A percentile compares a stretch with the other conserved stretches of the same genome.
These are phyloP conservation scores for Deuterostichococcus epilithicus DNA, from an alignment of 139 green algal species.

Conservation along the genomic window DNA sequence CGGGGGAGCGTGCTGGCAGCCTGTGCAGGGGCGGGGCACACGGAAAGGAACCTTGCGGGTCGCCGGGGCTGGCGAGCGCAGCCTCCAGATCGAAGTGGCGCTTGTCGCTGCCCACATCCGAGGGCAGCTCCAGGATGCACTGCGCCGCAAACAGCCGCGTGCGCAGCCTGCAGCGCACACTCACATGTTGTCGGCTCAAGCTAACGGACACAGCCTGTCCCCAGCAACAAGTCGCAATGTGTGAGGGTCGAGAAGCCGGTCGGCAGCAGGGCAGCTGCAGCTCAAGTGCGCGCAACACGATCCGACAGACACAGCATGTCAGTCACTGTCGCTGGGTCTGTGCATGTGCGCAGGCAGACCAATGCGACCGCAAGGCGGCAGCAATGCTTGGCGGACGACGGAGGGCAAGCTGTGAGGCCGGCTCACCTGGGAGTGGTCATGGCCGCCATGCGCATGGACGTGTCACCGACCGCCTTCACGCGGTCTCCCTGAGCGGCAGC, in stretches of 20 bases:
- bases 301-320: too few relatives aligned
- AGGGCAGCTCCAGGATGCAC: conserved; percentile 60
- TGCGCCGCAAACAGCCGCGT: conserved; percentile 76
- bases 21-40: background rate
- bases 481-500: background rate
- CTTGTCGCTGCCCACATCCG: conserved; percentile 35
- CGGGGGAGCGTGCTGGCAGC: background rate
- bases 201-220: too few relatives aligned
- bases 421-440: background rate
- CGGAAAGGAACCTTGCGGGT: background rate
- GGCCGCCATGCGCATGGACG: background rate
- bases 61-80: conserved; percentile 13
- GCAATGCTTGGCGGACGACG: background rate
- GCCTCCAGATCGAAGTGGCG: conserved; percentile 53
- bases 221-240: too few relatives aligned
- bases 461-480: background rate
- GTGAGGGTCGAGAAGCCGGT: too few relatives aligned
- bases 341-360: too few relatives aligned
- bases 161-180: conserved; percentile 43
- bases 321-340: too few relatives aligned
- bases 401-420: too few relatives aligned
- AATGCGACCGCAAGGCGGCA: too few relatives aligned
- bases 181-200: too few relatives aligned
- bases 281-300: too few relatives aligned
- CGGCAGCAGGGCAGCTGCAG: too few relatives aligned